Evolutionary conservation across 306 rosid genomes (phyloP).

Genomic region (Cucumis hystrix): DNA sequence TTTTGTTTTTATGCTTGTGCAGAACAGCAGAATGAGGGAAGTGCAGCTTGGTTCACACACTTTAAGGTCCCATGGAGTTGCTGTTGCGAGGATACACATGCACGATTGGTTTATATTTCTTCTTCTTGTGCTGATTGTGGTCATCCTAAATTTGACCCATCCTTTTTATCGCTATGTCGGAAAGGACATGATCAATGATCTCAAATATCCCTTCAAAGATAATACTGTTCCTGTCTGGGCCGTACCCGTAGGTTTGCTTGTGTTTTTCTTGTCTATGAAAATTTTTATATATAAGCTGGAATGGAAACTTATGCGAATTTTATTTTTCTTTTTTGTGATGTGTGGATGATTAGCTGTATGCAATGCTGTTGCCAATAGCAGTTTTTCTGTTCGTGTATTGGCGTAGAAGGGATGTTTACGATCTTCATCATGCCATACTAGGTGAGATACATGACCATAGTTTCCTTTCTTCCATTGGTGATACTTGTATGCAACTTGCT

Average conservation of each 20-base stretch:
- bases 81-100: constrained; percentile 48
- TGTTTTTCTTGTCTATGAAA: not conserved
- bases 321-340: constrained; percentile 3
- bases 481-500: constrained; percentile 1
- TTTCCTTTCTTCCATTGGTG: not conserved
- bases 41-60: constrained; percentile 62
- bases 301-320: constrained; percentile 11
- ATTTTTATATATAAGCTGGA: not conserved
- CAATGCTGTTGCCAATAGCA: constrained; percentile 48
- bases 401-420: constrained; percentile 75
- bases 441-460: constrained; percentile 29
- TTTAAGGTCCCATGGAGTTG: constrained; percentile 59
- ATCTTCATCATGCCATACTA: constrained; percentile 81
- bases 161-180: constrained; percentile 90
- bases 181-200: constrained; percentile 80
- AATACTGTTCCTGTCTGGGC: constrained; percentile 80
- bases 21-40: constrained; percentile 36
- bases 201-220: constrained; percentile 65
- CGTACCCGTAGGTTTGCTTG: constrained; percentile 52
- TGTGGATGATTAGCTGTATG: constrained; percentile 37
- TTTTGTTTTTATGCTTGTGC: not conserved
- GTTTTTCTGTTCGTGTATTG: constrained; percentile 49
- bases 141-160: constrained; percentile 26
- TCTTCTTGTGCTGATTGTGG: constrained; percentile 40
- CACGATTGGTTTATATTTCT: constrained; percentile 80